Percentiles rank a stretch among this genome's conserved stretches.
phyloP scores from a whole-genome alignment of 2,329 filamentous ascomycete genomes.

The Stemphylium vesicarium region DNA sequence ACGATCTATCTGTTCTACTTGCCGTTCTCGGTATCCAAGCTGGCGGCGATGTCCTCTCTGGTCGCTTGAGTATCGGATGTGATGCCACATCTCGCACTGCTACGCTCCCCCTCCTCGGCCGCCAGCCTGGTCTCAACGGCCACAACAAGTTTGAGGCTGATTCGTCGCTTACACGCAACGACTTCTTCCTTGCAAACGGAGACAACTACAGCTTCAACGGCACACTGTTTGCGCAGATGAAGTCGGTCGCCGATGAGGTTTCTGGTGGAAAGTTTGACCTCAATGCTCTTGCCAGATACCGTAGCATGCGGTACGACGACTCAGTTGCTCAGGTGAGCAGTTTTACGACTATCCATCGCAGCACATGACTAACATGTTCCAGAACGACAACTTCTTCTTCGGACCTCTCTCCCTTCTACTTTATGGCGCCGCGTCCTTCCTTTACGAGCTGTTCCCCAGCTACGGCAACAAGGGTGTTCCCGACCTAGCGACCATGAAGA shows the following conservation, averaged over 20 bases:
- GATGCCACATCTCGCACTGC: constrained; percentile 54
- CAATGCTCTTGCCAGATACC: constrained; percentile 48
- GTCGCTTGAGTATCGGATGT: constrained; percentile 55
- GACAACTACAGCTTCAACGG: constrained; percentile 52
- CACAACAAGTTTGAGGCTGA: constrained; percentile 55
- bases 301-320: constrained; percentile 50
- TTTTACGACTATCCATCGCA: neutral
- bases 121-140: constrained; percentile 52
- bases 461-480: constrained; percentile 26
- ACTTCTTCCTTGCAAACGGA: constrained; percentile 47
- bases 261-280: constrained; percentile 48
- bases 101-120: constrained; percentile 35
- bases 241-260: constrained; percentile 33
- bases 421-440: constrained; percentile 52
- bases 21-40: constrained; percentile 50
- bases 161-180: constrained; percentile 51
- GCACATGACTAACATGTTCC: neutral
- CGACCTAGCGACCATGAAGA: constrained; percentile 25
- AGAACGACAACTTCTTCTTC: constrained; percentile 50
- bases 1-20: constrained; percentile 50
- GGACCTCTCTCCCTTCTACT: constrained; percentile 50
- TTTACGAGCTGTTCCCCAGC: constrained; percentile 53
- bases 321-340: constrained; percentile 38
- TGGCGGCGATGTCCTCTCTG: constrained; percentile 52
- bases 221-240: constrained; percentile 51